Base-by-base conservation (phyloP, 805 yeast species). In the Babjeviella inositovora region DNA sequence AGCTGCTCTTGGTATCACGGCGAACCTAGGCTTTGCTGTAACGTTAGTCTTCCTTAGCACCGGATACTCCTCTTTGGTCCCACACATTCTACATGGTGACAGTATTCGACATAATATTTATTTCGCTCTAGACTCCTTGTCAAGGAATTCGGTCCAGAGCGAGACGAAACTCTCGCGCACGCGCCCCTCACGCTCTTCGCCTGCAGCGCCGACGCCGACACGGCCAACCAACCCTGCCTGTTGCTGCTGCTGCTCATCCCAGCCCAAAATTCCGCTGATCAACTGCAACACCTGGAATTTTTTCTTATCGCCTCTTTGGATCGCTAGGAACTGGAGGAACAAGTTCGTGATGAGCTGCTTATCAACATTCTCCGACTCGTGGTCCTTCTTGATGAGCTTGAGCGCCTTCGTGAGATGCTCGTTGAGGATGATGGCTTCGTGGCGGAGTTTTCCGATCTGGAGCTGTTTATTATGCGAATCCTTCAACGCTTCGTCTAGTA, bases 321-420 rank as follows among this genome's bases (percentile, higher is more conserved):
- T 56, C 16, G 75, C 74, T 10, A 90, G 62, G 47, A 85, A 90
- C 26, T 90, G 80, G 10, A 90, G 62, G 23, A 90, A 53, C 30
- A 90, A 57, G 43, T 90, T 90, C 3, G 95, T 75, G 5, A 90
- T 70, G 29, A 90, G 63, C 43, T 85, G 94, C 40, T 76, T 74
- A 44, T 87, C 97, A 2, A 87, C 82, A 6, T 74, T 62, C 23
- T 73, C 79, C 6, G 82, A 68, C 18, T 70, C 69, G 19, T 79
- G 68, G 24, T 74, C 77, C 39, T 73, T 73, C 37, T 84, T 81
- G 28, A 90, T 63, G 61, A 87, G 57, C 13, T 81, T 69, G 30
- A 87, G 51, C 2, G 97, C 93, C 39, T 90, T 87, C n/a, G 94
- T 84, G 25, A 90, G 52, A 49, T 90, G 97, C 41, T 90, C 98